Evolutionary conservation across 768 basidiomycete species (phyloP).

Genomic region (Hygrocybe punicea): DNA sequence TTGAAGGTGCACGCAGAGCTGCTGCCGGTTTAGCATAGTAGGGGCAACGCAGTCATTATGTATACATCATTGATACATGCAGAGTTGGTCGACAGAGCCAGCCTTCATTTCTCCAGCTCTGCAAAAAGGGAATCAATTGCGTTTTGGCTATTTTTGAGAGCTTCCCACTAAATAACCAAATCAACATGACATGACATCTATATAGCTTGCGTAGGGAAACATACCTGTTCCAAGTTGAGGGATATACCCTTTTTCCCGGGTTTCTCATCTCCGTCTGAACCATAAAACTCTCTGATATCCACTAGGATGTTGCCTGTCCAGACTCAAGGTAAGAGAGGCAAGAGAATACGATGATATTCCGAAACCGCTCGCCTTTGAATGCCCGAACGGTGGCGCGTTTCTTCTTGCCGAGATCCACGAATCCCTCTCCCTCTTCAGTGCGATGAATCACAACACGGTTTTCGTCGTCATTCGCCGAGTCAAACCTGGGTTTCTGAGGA

Average conservation of each 20-base stretch:
- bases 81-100: neutral
- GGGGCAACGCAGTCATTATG: neutral
- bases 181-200: no score
- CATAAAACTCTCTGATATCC: conserved; percentile 76
- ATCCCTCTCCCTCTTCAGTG: conserved; percentile 46
- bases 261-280: conserved; percentile 49
- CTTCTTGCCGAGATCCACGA: conserved; percentile 68
- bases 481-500: conserved; percentile 1
- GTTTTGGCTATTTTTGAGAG: conserved; percentile 42
- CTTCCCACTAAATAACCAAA: conserved; percentile 48
- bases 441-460: neutral
- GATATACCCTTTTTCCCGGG: conserved; percentile 83
- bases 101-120: conserved; percentile 32
- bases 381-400: conserved; percentile 56
- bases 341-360: neutral
- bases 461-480: neutral
- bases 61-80: neutral
- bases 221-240: conserved; percentile 60
- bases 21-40: conserved; percentile 59
- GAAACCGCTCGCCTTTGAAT: conserved; percentile 48
- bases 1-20: conserved; percentile 65
- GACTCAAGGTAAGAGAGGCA: neutral
- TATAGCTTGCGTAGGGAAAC: conserved; percentile 16
- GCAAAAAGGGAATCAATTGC: conserved; percentile 55
- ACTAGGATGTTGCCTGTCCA: conserved; percentile 35